Base-by-base conservation (phyloP, 176 grass and related monocot genomes). In the Hordeum marinum region DNA sequence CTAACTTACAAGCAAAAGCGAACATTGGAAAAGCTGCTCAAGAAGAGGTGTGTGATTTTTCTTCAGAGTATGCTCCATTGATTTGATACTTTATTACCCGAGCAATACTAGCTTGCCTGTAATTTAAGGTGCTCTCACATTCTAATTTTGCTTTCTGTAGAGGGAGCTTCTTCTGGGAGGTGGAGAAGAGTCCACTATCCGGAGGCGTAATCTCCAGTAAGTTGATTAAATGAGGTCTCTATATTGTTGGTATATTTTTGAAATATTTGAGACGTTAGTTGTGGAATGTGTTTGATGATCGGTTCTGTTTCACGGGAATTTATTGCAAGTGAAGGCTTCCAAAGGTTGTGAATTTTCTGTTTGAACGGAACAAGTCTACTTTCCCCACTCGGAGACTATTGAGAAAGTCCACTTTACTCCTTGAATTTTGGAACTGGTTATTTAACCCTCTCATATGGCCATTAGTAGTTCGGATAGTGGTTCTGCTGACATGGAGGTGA, bases 11-110 rank as follows among this genome's bases (percentile, higher is more conserved):
- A 90, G 96, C 91, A 7, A 98, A 94, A 83, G 60, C 11, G 34
- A 98, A 98, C 77, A 93, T 98, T 50, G 88, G 57, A 75, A 95
- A 92, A 87, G 85, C 89, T 86, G 93, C 85, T 80, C 77, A 95
- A 79, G 80, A 93, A 75, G 91, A 95, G 85, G 93, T 98, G 32
- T 58, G 75, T 66, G 58, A 66, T 74, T 86, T 67, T 72, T 27
- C 5, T 41, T 83, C 40, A 17, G 31, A 66, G 13, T 63, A 57
- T 34, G 21, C 46, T 34, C 80, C 83, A 29, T 61, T 85, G 9
- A 59, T 73, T 61, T 20, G 7, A 58, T 35, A 37, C 0, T 84
- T 52, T 82, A 65, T 69, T 83, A 4, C 35, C n/a, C 63, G n/a
- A 25, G 67, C 8, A 9, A 14, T 84, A 15, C 20, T 31, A 54